Evolutionary conservation across 2,329 filamentous ascomycete species (phyloP).

Genomic region (Apiospora hydei): DNA sequence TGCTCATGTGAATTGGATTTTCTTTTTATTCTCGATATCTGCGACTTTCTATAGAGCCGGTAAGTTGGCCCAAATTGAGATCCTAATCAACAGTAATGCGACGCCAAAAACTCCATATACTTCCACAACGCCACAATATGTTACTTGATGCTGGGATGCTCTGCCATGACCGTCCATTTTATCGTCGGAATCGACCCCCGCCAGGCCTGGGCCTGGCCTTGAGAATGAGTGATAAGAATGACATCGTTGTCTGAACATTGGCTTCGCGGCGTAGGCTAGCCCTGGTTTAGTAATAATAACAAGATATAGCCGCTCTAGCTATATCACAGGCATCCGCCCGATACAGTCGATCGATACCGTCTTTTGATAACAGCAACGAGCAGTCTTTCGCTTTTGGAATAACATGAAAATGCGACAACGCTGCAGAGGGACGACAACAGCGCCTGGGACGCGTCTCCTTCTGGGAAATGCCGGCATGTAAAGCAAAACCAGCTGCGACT

Average conservation of each 20-base stretch:
- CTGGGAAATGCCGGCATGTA: background rate
- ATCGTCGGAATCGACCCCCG: background rate
- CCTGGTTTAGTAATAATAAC: background rate
- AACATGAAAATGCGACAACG: constrained; percentile 13
- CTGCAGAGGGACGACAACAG: constrained; percentile 8
- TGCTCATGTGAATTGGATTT: background rate
- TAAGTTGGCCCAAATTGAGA: constrained; percentile 18
- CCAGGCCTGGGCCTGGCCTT: background rate
- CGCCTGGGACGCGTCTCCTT: constrained; percentile 5
- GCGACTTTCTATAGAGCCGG: constrained; percentile 20
- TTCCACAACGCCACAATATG: constrained; percentile 17
- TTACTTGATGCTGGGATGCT: constrained; percentile 21
- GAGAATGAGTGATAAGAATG: constrained; percentile 15
- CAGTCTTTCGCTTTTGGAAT: constrained; percentile 14
- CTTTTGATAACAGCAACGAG: background rate
- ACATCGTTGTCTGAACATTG: background rate
- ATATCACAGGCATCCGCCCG: background rate
- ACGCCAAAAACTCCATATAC: constrained; percentile 19
- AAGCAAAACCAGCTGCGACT: background rate
- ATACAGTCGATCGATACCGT: background rate
- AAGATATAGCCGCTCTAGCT: background rate
- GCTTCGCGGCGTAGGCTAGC: background rate
- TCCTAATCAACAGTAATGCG: constrained; percentile 16
- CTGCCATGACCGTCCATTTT: background rate
- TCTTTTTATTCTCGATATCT: constrained; percentile 20